These are phyloP conservation scores for Lachnellula occidentalis DNA, from an alignment of 2,329 filamentous ascomycete species.

Conservation along the genomic window DNA sequence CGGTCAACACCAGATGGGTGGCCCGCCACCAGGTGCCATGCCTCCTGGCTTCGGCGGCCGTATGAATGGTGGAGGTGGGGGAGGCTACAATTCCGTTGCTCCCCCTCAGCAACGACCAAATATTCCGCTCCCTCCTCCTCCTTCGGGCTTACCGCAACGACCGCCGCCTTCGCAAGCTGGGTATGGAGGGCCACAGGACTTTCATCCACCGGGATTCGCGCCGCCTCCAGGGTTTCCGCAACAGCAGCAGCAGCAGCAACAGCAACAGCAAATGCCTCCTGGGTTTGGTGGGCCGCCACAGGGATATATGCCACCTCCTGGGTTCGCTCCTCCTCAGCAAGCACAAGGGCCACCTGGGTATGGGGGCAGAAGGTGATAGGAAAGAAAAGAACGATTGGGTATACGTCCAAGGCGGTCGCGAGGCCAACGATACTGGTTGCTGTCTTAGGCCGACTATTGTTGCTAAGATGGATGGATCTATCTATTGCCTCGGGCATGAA, in stretches of 20 bases:
- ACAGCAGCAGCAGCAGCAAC: no score
- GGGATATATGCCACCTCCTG: constrained; percentile 24
- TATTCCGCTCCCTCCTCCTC: constrained; percentile 54
- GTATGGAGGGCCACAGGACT: constrained; percentile 59
- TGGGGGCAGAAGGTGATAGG: constrained; percentile 20
- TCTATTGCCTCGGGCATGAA: no score
- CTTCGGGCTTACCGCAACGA: constrained; percentile 51
- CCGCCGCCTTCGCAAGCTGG: constrained; percentile 65
- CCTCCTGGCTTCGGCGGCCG: constrained; percentile 27
- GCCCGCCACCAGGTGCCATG: constrained; percentile 20
- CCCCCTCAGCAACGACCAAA: constrained; percentile 32
- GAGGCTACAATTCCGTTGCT: constrained; percentile 27
- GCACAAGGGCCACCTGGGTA: constrained; percentile 29
- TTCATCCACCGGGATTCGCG: constrained; percentile 39
- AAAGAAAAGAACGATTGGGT: neutral
- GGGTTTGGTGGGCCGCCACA: constrained; percentile 27
- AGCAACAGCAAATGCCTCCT: constrained; percentile 24
- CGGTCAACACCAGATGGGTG: constrained; percentile 12
- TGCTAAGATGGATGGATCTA: neutral
- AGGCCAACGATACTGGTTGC: neutral
- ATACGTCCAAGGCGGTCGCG: neutral
- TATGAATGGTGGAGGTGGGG: constrained; percentile 9
- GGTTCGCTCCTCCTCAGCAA: constrained; percentile 21
- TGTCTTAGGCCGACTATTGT: neutral
- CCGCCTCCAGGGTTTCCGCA: constrained; percentile 43